Percentiles rank a stretch among this genome's conserved stretches.
Conservation (phyloP, 2,329 filamentous ascomycete species). For the Fusarium luffae region DNA sequence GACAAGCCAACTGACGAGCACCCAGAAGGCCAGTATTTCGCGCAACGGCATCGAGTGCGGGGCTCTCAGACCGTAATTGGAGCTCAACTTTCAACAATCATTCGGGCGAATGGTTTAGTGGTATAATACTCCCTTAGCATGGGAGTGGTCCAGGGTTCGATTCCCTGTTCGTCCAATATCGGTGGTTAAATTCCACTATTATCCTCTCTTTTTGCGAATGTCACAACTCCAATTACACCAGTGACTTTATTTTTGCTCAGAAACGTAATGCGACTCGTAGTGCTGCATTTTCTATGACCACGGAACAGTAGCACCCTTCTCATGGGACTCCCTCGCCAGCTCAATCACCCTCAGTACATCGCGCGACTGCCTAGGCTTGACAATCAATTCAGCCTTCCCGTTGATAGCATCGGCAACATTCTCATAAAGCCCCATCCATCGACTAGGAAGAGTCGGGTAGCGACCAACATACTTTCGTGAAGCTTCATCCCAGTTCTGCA, state of each 20-base stretch:
- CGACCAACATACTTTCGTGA: constrained; percentile 51
- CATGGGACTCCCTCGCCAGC: constrained; percentile 54
- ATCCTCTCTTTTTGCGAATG: neutral
- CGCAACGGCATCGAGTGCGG: rapidly evolving
- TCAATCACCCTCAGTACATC: constrained; percentile 53
- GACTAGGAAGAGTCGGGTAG: constrained; percentile 54
- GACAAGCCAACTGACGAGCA: neutral
- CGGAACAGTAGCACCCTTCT: constrained; percentile 47
- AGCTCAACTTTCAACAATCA: neutral
- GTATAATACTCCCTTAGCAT: constrained; percentile 35
- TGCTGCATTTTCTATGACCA: constrained; percentile 35
- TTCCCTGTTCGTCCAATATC: constrained; percentile 25
- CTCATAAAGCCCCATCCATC: constrained; percentile 55
- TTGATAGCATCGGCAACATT: constrained; percentile 53
- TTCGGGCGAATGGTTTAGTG: constrained; percentile 31
- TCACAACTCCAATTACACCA: neutral
- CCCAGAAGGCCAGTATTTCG: no score
- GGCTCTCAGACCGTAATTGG: neutral
- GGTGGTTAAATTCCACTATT: constrained; percentile 12
- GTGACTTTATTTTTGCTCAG: neutral
- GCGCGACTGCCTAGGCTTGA: constrained; percentile 53
- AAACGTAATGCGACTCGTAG: neutral
- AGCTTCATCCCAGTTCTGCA: constrained; percentile 48
- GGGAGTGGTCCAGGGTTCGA: constrained; percentile 33
- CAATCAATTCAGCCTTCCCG: constrained; percentile 52